Conservation (phyloP, 2,329 filamentous ascomycete genomes). For the Epichloe uncinata region DNA sequence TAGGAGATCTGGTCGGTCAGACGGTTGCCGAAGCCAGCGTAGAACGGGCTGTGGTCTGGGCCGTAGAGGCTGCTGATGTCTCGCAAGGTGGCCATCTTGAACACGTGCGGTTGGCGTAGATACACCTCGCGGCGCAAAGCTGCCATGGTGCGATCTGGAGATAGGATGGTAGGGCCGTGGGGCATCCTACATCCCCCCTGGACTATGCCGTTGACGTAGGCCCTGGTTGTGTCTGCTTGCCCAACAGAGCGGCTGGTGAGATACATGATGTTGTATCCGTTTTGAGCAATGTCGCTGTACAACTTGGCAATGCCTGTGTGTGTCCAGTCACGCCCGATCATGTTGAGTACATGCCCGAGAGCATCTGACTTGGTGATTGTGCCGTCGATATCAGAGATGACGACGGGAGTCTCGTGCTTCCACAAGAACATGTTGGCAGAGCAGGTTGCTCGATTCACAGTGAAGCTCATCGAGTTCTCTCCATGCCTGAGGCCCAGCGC, state of each 20-base stretch:
- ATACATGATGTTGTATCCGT: constrained; percentile 98
- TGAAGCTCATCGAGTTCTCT: constrained; percentile 91
- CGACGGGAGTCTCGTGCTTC: constrained; percentile 81
- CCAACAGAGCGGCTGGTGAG: constrained; percentile 88
- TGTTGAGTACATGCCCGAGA: constrained; percentile 84
- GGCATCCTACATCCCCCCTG: constrained; percentile 86
- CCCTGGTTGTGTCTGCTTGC: constrained; percentile 78
- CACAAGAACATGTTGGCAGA: constrained; percentile 88
- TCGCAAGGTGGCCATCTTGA: constrained; percentile 96
- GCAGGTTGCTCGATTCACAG: constrained; percentile 88
- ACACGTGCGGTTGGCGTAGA: constrained; percentile 89
- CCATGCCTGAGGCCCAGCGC: constrained; percentile 68
- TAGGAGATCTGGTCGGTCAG: constrained; percentile 95
- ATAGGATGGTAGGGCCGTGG: constrained; percentile 85
- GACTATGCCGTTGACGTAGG: constrained; percentile 77
- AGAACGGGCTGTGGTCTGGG: constrained; percentile 69
- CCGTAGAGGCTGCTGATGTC: constrained; percentile 87
- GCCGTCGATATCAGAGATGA: constrained; percentile 97
- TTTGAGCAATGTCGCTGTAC: constrained; percentile 87
- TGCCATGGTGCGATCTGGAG: constrained; percentile 87
- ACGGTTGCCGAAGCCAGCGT: constrained; percentile 92
- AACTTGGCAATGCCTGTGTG: constrained; percentile 93
- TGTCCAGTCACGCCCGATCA: constrained; percentile 96
- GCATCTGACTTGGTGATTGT: constrained; percentile 98
- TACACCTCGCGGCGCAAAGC: constrained; percentile 87